These are phyloP conservation scores for Paramecium caudatum DNA, from an alignment of 73 alveolate genomes.

Conservation along the genomic window DNA sequence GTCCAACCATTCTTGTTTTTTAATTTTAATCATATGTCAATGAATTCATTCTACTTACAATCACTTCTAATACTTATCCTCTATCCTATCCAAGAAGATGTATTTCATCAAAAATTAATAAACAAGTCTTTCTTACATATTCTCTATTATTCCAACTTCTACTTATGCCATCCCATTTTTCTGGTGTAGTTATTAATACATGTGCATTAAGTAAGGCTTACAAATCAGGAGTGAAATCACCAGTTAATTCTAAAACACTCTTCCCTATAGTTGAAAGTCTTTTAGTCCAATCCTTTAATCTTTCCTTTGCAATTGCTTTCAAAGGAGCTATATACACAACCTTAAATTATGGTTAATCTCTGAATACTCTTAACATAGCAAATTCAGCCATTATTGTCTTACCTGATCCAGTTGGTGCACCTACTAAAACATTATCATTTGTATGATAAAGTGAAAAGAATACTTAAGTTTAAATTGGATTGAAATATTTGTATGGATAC, in stretches of 20 bases:
- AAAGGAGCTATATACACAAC: conserved; percentile 98
- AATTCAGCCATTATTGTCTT: conserved; percentile 99
- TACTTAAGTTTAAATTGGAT: conserved; percentile 99
- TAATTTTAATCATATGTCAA: conserved; percentile 79
- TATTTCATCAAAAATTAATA: conserved; percentile 99
- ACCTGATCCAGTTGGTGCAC: conserved; percentile 99
- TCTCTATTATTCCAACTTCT: conserved; percentile 99
- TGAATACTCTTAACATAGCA: conserved; percentile 95
- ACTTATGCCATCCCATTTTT: conserved; percentile 99
- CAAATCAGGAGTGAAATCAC: conserved; percentile 99
- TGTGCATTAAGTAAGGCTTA: conserved; percentile 80
- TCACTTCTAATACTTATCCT: conserved; percentile 99
- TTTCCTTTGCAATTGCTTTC: conserved; percentile 98
- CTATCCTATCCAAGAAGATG: conserved; percentile 99
- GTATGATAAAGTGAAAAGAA: conserved; percentile 90
- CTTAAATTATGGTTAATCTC: conserved; percentile 91
- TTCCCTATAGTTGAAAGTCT: conserved; percentile 86
- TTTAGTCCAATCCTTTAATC: conserved; percentile 96
- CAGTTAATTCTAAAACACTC: conserved; percentile 95
- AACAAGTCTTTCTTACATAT: conserved; percentile 96
- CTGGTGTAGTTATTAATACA: conserved; percentile 98
- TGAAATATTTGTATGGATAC: conserved; percentile 96
- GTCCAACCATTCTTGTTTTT: conserved; percentile 95
- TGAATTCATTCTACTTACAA: conserved; percentile 97
- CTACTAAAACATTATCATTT: conserved; percentile 97